These are phyloP conservation scores for Liquidambar formosana DNA, from an alignment of 164 flowering plant species.

Conservation along the genomic window DNA sequence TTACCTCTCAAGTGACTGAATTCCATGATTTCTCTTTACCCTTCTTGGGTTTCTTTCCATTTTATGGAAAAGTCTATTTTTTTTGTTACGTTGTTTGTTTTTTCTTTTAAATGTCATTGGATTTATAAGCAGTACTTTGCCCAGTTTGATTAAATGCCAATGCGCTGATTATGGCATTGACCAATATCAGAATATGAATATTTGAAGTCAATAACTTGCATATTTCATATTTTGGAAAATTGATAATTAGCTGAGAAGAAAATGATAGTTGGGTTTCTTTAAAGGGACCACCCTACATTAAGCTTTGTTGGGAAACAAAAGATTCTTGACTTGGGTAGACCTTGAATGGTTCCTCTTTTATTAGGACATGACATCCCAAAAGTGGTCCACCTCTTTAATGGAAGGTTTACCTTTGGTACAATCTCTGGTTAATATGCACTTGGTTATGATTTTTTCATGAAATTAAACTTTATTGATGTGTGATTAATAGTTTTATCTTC, in stretches of 20 bases:
- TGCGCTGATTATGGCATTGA: not conserved
- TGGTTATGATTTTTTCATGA: not conserved
- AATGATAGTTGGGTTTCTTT: constrained; percentile 2
- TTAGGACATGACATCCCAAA: not conserved
- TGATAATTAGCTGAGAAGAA: not conserved
- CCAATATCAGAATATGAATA: no score
- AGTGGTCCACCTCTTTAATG: not conserved
- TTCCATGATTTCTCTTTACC: not conserved
- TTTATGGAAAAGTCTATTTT: not conserved
- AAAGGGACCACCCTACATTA: constrained; percentile 6
- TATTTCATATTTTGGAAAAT: not conserved
- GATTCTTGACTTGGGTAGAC: constrained; percentile 9
- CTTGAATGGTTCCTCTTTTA: not conserved
- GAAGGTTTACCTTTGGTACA: not conserved
- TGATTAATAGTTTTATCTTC: not conserved
- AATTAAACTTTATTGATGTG: not conserved
- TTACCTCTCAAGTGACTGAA: not conserved
- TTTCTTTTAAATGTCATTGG: not conserved
- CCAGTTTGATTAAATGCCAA: not conserved
- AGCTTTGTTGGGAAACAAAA: not conserved
- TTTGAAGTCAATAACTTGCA: not conserved
- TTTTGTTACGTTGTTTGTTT: not conserved
- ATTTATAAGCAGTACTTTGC: not conserved
- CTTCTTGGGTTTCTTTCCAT: not conserved
- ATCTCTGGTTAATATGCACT: not conserved